Evolutionary conservation across 208 protist genomes (phyloP), one percentile per base, ranked within the genome.

Genomic region (Herpetomonas tarakana): DNA sequence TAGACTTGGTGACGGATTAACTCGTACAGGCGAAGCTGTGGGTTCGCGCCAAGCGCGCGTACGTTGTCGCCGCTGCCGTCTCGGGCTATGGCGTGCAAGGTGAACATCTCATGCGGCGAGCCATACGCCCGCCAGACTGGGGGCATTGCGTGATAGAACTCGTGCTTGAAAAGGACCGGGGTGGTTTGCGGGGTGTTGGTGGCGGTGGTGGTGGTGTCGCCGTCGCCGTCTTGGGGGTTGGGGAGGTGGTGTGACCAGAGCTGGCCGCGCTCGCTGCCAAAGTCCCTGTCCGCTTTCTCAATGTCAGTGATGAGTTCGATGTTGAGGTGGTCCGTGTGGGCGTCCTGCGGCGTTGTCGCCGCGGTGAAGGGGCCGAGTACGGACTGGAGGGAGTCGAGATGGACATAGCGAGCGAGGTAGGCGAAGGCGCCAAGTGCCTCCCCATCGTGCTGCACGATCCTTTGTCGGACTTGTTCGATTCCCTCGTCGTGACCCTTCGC

Each of bases 41-140:
- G 16, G 31, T 49, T 60, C 31, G 28, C 24, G 55, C 14, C 35
- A 6, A 41, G 35, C 9, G 35, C 35, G 14, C 35, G 35, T 6
- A 18, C 9, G 31, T 25, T 11, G 55, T 51, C 21, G 19, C 55
- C 21, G 19, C 25, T 6, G 9, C 19, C 28, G 11, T 9, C 28
- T 12, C 30, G 38, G 21, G 72, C 53, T 11, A 81, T 39, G 18
- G 58, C 52, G 47, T 81, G 58, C 26, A 88, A 38, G 6, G 81
- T 84, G 35, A 68, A 65, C 65, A 80, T 70, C 19, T 80, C 81
- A 25, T 73, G 68, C 39, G 83, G 76, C 0, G 65, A 26, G 25
- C 78, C 74, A 39, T 76, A 74, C 28, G 50, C 22, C 51, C 64
- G 52, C 83, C 83, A 89, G 39, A 73, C 7, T 35, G 45, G 56